phyloP scores from a whole-genome alignment of 129 eudicot genomes.

The Centaurea solstitialis region DNA sequence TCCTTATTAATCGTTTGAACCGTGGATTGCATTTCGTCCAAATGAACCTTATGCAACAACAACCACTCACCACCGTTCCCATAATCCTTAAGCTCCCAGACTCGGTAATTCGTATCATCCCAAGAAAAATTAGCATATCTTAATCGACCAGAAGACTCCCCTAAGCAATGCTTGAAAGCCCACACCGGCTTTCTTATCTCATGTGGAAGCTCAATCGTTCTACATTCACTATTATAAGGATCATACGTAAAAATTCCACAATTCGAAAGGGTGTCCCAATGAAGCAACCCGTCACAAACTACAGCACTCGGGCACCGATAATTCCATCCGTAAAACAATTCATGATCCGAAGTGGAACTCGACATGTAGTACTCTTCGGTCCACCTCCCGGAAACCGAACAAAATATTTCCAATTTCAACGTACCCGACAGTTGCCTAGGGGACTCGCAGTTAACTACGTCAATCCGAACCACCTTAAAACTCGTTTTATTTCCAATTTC shows the following conservation, averaged over 20 bases:
- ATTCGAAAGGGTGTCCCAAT: conserved; percentile 28
- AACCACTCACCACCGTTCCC: conserved; percentile 20
- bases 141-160: conserved; percentile 19
- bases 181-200: conserved; percentile 29
- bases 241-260: conserved; percentile 30
- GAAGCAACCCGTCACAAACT: conserved; percentile 23
- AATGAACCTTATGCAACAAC: conserved; percentile 30
- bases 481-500: not conserved
- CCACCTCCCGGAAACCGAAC: conserved; percentile 20
- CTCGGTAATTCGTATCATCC: conserved; percentile 26
- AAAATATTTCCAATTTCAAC: conserved; percentile 21
- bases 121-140: conserved; percentile 29
- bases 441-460: conserved; percentile 19
- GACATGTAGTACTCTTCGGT: conserved; percentile 26
- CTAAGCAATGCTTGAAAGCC: conserved; percentile 31
- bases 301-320: conserved; percentile 29
- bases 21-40: conserved; percentile 25
- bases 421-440: conserved; percentile 19
- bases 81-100: conserved; percentile 28
- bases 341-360: conserved; percentile 10
- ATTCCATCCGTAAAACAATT: conserved; percentile 20
- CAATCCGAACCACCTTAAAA: conserved; percentile 30
- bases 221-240: conserved; percentile 26
- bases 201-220: conserved; percentile 23
- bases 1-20: conserved; percentile 15